Evolutionary conservation across 805 yeast genomes (phyloP), one percentile per base, ranked within the genome.

Genomic region (Clavispora santaluciae): DNA sequence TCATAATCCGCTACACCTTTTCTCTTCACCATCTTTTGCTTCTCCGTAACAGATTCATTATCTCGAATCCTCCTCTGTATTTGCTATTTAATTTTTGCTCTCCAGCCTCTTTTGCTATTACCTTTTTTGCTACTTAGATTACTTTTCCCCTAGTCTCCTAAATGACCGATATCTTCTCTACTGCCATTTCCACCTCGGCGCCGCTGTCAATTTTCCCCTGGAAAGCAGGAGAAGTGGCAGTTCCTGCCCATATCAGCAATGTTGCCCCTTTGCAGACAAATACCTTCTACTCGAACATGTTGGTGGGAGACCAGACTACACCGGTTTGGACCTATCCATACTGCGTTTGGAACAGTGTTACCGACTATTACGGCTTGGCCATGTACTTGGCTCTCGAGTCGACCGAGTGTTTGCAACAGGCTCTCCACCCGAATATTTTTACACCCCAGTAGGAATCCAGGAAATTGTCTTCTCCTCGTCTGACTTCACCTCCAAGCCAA

Each of bases 261-360:
- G 55, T 61, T 38, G 73, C 61, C 24, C 75, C 73, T 10, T 70
- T 75, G 44, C 79, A 81, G 54, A 87, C 95, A 18, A 86, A 86
- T 68, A 86, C 84, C 62, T 86, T 86, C 60, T 84, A 76, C 61
- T 75, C 78, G 26, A 86, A 86, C 57, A 55, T 84, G 53, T 62
- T 81, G 48, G 64, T 83, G 17, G 82, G 68, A 17, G 61, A 60
- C 37, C 87, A 80, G 59, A 63, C 68, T 18, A 66, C 70, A 38
- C 73, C 79, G 37, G 75, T 74, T 4, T 84, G 75, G 64, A 71
- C 83, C 8, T 80, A 78, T 51, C 95, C 95, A 16, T 86, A 83
- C 55, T 70, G 76, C 2, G 57, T 81, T 36, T 81, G 76, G 72
- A 78, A 79, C 75, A 69, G 72, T 41, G 61, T 61, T 61, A 59